Evolutionary conservation across 495 filamentous ascomycete genomes (phyloP), one percentile per base, ranked within the genome.

Genomic region (Lindgomyces ingoldianus): DNA sequence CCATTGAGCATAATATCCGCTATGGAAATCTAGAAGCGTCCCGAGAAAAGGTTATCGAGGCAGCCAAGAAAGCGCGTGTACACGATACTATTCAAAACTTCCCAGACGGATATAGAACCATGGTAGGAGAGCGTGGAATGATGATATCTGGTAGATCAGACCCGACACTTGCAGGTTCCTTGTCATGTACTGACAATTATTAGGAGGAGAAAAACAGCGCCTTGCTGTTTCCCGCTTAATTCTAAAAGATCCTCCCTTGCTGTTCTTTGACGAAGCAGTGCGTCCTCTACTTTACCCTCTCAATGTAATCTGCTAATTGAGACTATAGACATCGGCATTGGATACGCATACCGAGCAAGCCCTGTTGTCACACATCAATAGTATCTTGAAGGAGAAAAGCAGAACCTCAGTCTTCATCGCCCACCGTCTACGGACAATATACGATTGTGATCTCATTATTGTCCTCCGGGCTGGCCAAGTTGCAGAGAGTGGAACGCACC

Each of bases 231-330:
- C 91, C 4, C 81, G 94, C 29, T 73, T 98, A 36, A 81, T 98
- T 0, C 77, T 98, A 46, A 98, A 98, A 69, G 91, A 98, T 68
- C 93, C 94, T 0, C 89, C 91, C 4, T 76, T 98, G 33, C 78
- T 98, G 0, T 98, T 98, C 83, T 98, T 98, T 67, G 94, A 98
- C 70, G 94, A 98, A 79, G 94, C 94, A 45, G 85, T 87, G 77
- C 71, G 84, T 81, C 16, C 47, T 51, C 18, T 46, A 19, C 12
- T 53, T 18, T 45, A 18, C n/a, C 11, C 57, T 19, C 51, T 18
- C 14, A 30, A 19, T 27, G 18, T 41, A 10, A 52, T 30, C 36
- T 39, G 33, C 58, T 65, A 47, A 71, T 64, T 11, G 33, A 1
- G 39, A 11, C 9, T 25, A n/a, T 71, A 87, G 77, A 98, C 95